Evolutionary conservation across 208 protist species (phyloP), one percentile per base, ranked within the genome.

Genomic region (Wallacemonas sp.): DNA sequence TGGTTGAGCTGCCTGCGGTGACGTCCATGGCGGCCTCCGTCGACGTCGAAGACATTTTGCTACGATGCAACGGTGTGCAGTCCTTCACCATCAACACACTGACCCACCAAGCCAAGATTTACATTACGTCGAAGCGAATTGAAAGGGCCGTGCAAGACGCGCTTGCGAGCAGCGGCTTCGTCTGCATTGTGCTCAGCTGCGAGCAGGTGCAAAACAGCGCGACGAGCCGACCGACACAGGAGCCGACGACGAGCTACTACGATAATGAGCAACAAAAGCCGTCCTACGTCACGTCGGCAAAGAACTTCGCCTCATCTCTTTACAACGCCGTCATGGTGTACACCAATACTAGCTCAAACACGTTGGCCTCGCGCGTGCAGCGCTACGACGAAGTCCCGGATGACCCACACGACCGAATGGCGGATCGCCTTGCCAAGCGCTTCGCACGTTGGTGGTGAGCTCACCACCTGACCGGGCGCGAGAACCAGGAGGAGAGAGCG

Each of bases 1-100:
- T 89, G 33, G 54, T 97, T 2, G 88, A 94, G 38, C 69, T 93
- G 25, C 89, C 89, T n/a, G 82, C 86, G 25, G 65, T 97, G 50
- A 72, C 82, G 31, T 67, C 77, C 1, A 74, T 64, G 63, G 75
- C 72, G 5, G 84, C 82, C 48, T 74, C 68, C 12, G 67, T 80
- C 11, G 76, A 87, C n/a, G 67, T 97, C 4, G 90, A 95, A 49
- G 77, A 87, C 38, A 79, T 97, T 54, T 71, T 97, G 65, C 86
- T 92, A 66, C 83, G 70, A 2, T 90, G 87, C 11, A 77, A 79
- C 11, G 92, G 92, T 11, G 79, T 97, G 11, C 64, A 95, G 11
- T 94, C 86, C 22, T 96, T 91, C 75, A 92, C 87, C 31, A 74
- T 96, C 36, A 81, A 82, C 54, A 44, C 85, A 36, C 74, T 79